Evolutionary conservation across 163 green algal genomes (phyloP), one percentile per base, ranked within the genome.

Genomic region (Trebouxia gelatinosa): DNA sequence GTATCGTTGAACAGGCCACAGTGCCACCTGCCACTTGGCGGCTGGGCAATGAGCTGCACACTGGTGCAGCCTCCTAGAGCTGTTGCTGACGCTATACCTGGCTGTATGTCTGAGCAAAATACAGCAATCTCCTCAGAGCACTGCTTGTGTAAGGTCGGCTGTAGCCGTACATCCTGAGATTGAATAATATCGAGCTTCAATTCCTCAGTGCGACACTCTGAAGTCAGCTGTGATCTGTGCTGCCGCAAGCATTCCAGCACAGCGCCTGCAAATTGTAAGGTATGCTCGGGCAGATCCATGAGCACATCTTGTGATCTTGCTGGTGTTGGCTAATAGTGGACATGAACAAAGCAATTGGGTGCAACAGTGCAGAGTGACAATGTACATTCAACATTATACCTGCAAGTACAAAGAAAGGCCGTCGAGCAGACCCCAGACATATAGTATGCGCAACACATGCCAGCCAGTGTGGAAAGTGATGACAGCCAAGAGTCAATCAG

Each of bases 91-190:
- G 26, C 11, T 26, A 29, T 58, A 61, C 68, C 68, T 64, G 68
- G 68, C 29, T 76, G 31, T 28, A 76, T 43, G 2, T 76, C 84
- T 75, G 89, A 89, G 85, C 91, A 96, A 83, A 91, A 95, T 3
- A 91, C 83, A 0, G 84, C 79, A 75, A 90, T 87, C 85, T 95
- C 91, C 75, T 92, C 86, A 4, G 86, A 90, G 85, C 92, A 96
- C 4, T 89, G 77, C 74, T 94, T 92, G 70, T 88, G 87, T 34
- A 96, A 84, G 80, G 89, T 91, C 0, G 92, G 91, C 31, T 85
- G 78, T 72, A 96, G 84, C 23, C 91, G 84, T 4, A 94, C 87
- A 74, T 95, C 90, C 3, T 87, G 77, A 37, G 88, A 88, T 85
- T 96, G 89, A 31, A 94, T 77, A 35, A 91, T 88, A 43, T 70